These are phyloP conservation scores for Paramecium pentaurelia DNA, from an alignment of 73 alveolate species.

Conservation along the genomic window DNA sequence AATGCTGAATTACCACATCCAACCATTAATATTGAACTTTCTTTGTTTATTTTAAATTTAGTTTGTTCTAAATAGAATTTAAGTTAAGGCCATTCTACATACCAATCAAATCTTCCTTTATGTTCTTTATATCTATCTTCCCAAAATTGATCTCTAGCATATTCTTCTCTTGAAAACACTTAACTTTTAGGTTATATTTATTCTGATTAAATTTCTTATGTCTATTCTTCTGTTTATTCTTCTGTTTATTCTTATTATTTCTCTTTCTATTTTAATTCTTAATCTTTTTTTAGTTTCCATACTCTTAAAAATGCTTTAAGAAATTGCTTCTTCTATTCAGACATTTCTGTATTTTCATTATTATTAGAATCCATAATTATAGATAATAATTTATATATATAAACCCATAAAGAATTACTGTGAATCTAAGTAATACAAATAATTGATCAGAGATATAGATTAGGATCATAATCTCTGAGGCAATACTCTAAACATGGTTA, in stretches of 20 bases:
- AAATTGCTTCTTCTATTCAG: neutral
- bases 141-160: constrained; percentile 26
- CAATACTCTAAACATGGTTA: constrained; percentile 9
- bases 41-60: neutral
- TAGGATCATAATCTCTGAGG: constrained; percentile 7
- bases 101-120: constrained; percentile 41
- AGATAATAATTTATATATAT: neutral
- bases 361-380: neutral
- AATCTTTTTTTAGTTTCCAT: neutral
- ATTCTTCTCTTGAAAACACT: constrained; percentile 23
- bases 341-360: neutral
- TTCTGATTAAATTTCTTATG: neutral
- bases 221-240: neutral
- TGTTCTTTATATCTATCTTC: constrained; percentile 40
- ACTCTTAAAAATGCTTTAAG: neutral
- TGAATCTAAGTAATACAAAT: neutral
- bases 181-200: neutral
- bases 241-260: neutral
- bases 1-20: constrained; percentile 60
- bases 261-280: neutral
- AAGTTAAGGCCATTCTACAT: constrained; percentile 43
- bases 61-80: neutral
- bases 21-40: constrained; percentile 39
- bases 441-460: neutral
- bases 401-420: neutral